Percentiles rank a stretch among this genome's conserved stretches.
Conservation (phyloP, 805 yeast genomes). For the Nakazawaea molendinolei region DNA sequence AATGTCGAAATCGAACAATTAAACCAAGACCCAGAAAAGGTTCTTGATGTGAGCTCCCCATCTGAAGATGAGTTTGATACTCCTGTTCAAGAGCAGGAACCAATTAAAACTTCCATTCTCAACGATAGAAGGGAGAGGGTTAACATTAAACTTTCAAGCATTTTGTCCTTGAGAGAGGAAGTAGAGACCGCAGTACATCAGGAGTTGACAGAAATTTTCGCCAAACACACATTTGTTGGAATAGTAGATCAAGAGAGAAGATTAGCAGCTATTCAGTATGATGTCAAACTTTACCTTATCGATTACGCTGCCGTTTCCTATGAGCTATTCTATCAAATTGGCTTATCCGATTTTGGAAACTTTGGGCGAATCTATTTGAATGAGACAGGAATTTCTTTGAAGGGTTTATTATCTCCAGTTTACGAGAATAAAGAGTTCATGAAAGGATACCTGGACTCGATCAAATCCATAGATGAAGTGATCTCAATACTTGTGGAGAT, state of each 20-base stretch:
- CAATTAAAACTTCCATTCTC: too few species aligned
- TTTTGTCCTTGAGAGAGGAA: conserved; percentile 46
- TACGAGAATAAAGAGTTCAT: conserved; percentile 19
- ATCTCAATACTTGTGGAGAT: conserved; percentile 33
- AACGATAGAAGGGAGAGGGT: conserved; percentile 24
- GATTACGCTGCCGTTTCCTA: conserved; percentile 68
- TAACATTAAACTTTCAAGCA: conserved; percentile 48
- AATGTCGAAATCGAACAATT: too few species aligned
- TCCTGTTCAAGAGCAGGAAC: too few species aligned
- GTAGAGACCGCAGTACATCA: conserved; percentile 39
- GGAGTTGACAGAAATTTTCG: conserved; percentile 60
- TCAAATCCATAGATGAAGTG: conserved; percentile 18
- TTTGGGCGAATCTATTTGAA: conserved; percentile 54
- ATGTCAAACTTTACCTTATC: conserved; percentile 65
- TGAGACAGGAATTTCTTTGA: conserved; percentile 25
- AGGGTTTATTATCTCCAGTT: conserved; percentile 32
- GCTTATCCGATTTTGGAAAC: conserved; percentile 71
- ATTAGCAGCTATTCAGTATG: conserved; percentile 79
- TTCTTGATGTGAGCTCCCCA: background rate
- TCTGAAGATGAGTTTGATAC: background rate
- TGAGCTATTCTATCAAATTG: conserved; percentile 78
- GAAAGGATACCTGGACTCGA: conserved; percentile 1
- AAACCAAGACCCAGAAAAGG: background rate
- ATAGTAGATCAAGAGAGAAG: conserved; percentile 67
- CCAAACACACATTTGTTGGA: conserved; percentile 72